Percentiles rank a stretch among this genome's conserved stretches.
phyloP scores from a whole-genome alignment of 306 rosid species.

The Aeschynomene evenia region DNA sequence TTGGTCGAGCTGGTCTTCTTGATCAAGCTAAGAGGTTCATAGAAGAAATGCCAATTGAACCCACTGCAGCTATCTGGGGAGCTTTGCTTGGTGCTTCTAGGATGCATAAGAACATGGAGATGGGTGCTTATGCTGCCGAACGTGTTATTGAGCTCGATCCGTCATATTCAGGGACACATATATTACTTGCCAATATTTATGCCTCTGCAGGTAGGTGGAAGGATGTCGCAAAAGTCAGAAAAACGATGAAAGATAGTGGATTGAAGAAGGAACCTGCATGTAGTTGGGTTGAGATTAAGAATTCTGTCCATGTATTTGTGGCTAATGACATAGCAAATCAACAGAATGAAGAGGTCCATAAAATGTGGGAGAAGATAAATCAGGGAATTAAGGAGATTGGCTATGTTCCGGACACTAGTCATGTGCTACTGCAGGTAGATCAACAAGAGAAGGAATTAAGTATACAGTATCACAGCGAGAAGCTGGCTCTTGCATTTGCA shows the following conservation, averaged over 20 bases:
- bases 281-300: constrained; percentile 58
- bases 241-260: constrained; percentile 45
- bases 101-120: constrained; percentile 44
- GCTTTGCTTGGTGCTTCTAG: constrained; percentile 51
- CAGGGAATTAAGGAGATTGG: constrained; percentile 47
- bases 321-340: constrained; percentile 46
- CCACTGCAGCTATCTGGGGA: constrained; percentile 45
- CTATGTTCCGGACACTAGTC: constrained; percentile 57
- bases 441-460: constrained; percentile 47
- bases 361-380: constrained; percentile 48
- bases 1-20: constrained; percentile 57
- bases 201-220: constrained; percentile 54
- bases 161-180: constrained; percentile 46
- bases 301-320: constrained; percentile 42
- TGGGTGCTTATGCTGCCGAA: constrained; percentile 51
- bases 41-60: constrained; percentile 45
- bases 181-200: constrained; percentile 46
- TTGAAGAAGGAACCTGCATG: constrained; percentile 56
- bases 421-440: constrained; percentile 43
- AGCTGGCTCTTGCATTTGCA: constrained; percentile 55
- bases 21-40: constrained; percentile 47
- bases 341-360: constrained; percentile 37
- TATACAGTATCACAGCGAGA: constrained; percentile 53
- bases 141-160: constrained; percentile 51
- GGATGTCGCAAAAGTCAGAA: constrained; percentile 49